Evolutionary conservation across 306 rosid species (phyloP).

Genomic region (Abrus precatorius): DNA sequence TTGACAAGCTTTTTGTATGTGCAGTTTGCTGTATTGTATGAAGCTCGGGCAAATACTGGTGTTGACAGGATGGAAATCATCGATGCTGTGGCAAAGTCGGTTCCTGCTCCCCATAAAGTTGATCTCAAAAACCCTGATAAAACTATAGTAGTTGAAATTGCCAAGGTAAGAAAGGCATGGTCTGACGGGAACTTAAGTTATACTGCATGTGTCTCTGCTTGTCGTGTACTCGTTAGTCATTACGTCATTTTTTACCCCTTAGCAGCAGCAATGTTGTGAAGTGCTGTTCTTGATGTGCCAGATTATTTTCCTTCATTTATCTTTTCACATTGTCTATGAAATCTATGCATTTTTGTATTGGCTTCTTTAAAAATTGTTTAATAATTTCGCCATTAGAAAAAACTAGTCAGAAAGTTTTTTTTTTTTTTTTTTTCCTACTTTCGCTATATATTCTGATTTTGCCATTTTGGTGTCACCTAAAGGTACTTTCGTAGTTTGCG

Average conservation of each 20-base stretch:
- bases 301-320: neutral
- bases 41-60: constrained; percentile 94
- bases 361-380: neutral
- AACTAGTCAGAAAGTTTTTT: neutral
- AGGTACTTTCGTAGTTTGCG: neutral
- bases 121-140: constrained; percentile 89
- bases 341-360: neutral
- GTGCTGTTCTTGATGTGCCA: neutral
- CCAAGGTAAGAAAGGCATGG: constrained; percentile 69
- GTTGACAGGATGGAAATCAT: constrained; percentile 92
- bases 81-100: constrained; percentile 81
- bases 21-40: constrained; percentile 95
- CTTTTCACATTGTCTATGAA: constrained; percentile 17
- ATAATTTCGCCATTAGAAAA: neutral
- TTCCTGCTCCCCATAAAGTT: constrained; percentile 95
- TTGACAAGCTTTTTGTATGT: constrained; percentile 29
- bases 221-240: neutral
- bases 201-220: neutral
- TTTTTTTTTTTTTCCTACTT: neutral
- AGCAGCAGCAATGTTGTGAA: neutral
- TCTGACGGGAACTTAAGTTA: constrained; percentile 24
- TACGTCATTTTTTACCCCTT: neutral
- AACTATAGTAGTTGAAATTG: constrained; percentile 91
- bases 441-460: neutral
- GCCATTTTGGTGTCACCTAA: neutral